Evolutionary conservation across 768 basidiomycete genomes (phyloP), one percentile per base, ranked within the genome.

Genomic region (Gymnopilus dilepis): DNA sequence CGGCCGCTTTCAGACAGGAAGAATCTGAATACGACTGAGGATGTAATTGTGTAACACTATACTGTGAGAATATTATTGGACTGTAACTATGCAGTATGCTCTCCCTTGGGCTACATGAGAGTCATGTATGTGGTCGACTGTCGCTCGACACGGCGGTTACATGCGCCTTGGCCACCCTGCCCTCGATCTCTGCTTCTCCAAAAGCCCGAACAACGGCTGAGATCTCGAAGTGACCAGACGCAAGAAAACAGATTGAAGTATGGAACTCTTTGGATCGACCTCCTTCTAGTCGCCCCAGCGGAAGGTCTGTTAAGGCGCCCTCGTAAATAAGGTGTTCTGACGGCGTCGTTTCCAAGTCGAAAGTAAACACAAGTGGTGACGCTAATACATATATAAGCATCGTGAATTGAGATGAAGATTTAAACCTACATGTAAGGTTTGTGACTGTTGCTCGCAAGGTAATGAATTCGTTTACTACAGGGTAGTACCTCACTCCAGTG

Each of bases 1-100:
- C 92, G 11, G 89, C 91, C 28, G 89, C 88, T 22, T 94, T 95
- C 75, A 89, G 76, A 64, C 87, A 92, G 72, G 91, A 92, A 48
- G 83, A 87, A 31, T 89, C 90, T n/a, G 94, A 95, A 60, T 94
- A 85, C 65, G 91, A 92, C 66, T 91, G 68, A 82, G 60, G 47
- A 52, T 53, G 28, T 48, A 50, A 12, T 51, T 26, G 54, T 58
- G 40, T 62, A 64, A 56, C 8, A 62, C 42, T 48, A 52, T 58
- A 55, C 21, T 28, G n/a, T n/a, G n/a, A 47, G 42, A 58, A 40
- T 48, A 38, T 30, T 26, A 37, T 41, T 51, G 50, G 52, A 31
- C 30, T 21, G 50, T 53, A 41, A 48, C 40, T 38, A 62, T 45
- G 33, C 12, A 3, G 31, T 38, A 57, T 8, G n/a, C 26, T 45